These are phyloP conservation scores for Anastatica hierochuntica DNA, from an alignment of 345 rosid species.

Conservation along the genomic window DNA sequence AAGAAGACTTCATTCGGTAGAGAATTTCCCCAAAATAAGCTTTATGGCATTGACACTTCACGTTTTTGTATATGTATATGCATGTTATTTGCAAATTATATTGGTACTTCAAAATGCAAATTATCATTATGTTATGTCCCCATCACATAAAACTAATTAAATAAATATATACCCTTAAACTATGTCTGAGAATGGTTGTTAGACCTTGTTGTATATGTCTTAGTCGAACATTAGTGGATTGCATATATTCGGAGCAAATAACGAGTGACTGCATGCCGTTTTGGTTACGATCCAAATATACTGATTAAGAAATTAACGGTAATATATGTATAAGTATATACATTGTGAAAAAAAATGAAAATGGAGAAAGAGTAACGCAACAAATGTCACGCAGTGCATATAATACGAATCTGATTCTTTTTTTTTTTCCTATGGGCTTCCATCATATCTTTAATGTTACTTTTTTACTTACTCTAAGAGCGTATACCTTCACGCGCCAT, in stretches of 20 bases:
- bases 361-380: conserved; percentile 16
- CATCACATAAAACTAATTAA: conserved; percentile 3
- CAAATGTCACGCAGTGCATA: conserved; percentile 20
- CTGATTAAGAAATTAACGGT: neutral
- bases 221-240: neutral
- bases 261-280: neutral
- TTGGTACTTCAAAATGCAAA: neutral
- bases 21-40: conserved; percentile 4
- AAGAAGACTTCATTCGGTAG: neutral
- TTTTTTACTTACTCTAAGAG: conserved; percentile 4
- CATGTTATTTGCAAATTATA: neutral
- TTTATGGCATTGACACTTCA: conserved; percentile 11
- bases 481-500: conserved; percentile 13
- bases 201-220: neutral
- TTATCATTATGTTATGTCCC: neutral
- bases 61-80: neutral
- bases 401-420: conserved; percentile 25
- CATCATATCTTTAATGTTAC: conserved; percentile 17
- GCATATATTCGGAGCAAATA: neutral
- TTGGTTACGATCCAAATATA: conserved; percentile 1
- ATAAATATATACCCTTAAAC: neutral
- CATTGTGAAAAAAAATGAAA: neutral
- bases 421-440: conserved; percentile 22
- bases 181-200: neutral
- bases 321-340: neutral